These are phyloP conservation scores for Astrocystis sublimbata DNA, from an alignment of 495 filamentous ascomycete species.

Conservation along the genomic window DNA sequence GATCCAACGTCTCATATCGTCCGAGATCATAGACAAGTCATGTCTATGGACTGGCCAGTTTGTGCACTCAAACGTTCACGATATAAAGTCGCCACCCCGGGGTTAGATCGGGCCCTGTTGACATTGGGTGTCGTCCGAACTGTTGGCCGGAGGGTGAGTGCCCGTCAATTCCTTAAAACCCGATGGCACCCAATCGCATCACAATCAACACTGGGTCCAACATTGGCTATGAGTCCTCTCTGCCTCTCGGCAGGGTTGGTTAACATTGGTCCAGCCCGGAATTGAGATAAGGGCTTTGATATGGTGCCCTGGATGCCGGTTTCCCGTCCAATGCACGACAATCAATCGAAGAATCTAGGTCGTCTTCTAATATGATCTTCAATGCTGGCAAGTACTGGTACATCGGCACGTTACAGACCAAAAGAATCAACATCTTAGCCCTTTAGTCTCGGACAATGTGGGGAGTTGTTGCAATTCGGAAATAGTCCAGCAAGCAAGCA, in stretches of 20 bases:
- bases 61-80: not conserved
- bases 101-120: not conserved
- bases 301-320: not conserved
- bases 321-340: not conserved
- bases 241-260: not conserved
- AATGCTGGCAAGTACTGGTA: not conserved
- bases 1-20: slow-evolving; percentile 3
- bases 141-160: not conserved
- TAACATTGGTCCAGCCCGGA: not conserved
- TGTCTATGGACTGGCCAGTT: not conserved
- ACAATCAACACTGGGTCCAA: not conserved
- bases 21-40: too few species aligned
- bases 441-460: not conserved
- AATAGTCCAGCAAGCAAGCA: too few species aligned
- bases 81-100: not conserved
- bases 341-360: not conserved
- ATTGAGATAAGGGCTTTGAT: not conserved
- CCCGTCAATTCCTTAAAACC: not conserved
- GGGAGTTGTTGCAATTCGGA: not conserved
- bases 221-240: too few species aligned
- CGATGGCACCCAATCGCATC: slow-evolving; percentile 11
- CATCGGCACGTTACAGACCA: not conserved
- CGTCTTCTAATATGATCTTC: not conserved
- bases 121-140: slow-evolving; percentile 1
- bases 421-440: not conserved